Evolutionary conservation across 2,329 filamentous ascomycete genomes (phyloP).

Genomic region (Ceratocystis papillata): DNA sequence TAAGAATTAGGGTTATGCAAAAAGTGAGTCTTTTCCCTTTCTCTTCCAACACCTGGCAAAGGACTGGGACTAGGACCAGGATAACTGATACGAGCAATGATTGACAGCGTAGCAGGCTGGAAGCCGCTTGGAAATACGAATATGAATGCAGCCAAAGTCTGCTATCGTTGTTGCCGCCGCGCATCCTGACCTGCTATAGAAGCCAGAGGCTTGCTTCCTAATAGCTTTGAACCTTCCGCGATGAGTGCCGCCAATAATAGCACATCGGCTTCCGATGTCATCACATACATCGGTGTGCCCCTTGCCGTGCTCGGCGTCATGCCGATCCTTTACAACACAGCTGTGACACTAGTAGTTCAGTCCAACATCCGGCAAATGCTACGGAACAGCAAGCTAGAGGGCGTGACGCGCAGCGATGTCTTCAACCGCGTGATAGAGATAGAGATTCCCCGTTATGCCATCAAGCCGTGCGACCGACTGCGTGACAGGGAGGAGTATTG

Average conservation of each 20-base stretch:
- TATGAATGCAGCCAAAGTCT: not conserved
- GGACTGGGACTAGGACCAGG: not conserved
- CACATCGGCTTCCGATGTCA: conserved; percentile 36
- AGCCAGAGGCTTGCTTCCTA: not conserved
- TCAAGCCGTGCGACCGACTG: conserved; percentile 49
- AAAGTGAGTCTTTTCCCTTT: too few species aligned
- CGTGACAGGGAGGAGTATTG: conserved; percentile 47
- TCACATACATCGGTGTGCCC: conserved; percentile 48
- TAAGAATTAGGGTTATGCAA: not conserved
- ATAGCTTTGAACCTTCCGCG: not conserved
- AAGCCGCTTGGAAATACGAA: not conserved
- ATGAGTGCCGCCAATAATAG: not conserved
- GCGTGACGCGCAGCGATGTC: conserved; percentile 51
- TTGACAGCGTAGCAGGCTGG: not conserved
- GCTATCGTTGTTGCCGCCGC: not conserved
- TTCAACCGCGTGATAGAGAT: conserved; percentile 57
- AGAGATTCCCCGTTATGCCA: conserved; percentile 53
- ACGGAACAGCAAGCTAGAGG: conserved; percentile 44
- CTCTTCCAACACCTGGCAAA: too few species aligned
- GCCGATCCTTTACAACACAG: conserved; percentile 56
- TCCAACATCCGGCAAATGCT: conserved; percentile 51
- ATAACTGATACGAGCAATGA: not conserved
- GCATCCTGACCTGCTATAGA: not conserved
- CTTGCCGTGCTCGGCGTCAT: conserved; percentile 49
- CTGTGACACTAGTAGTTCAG: conserved; percentile 48